Evolutionary conservation across 148 eudicot species (phyloP), one percentile per base, ranked within the genome.

Genomic region (Chenopodium album): DNA sequence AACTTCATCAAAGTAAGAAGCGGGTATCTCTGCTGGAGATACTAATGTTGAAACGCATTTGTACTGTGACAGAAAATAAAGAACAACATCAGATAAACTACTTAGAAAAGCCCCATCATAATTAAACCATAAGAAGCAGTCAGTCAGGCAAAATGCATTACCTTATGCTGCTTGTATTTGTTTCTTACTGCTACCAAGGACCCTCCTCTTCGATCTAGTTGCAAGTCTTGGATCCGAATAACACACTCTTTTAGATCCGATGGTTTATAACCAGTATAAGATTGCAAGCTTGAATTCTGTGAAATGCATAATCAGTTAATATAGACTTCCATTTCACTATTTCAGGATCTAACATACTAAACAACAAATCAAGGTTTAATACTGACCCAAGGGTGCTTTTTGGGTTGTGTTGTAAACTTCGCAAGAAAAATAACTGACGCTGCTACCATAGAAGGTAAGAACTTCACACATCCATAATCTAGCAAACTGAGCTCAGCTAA

Each of bases 371-470:
- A 34, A 50, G 46, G 29, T 16, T 3, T 34, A 64, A 29, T 79
- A 67, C 87, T 64, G 72, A 95, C 99, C 99, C 99, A 95, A 20
- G 98, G 99, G 83, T 91, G 90, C 73, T 75, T 79, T 47, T 76
- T 77, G 1, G 98, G 90, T 16, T 82, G 77, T 4, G 88, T 47
- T 5, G 92, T 94, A 81, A 93, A 88, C 69, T 89, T 89, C 46
- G 98, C 88, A n/a, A 95, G 91, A 78, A 90, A 95, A n/a, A 89
- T 77, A 41, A 87, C 97, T n/a, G 99, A 87, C 65, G 98, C 99
- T 28, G 99, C 93, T 72, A 96, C 86, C 82, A 87, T 72, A 56
- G 99, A 95, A 70, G 99, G 99, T 85, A 91, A 81, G 87, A 89
- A 91, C 82, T 90, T 90, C 46, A 96, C 76, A 68, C 97, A 90